These are phyloP conservation scores for Trametes villosa DNA, from an alignment of 768 basidiomycete genomes.

Conservation along the genomic window DNA sequence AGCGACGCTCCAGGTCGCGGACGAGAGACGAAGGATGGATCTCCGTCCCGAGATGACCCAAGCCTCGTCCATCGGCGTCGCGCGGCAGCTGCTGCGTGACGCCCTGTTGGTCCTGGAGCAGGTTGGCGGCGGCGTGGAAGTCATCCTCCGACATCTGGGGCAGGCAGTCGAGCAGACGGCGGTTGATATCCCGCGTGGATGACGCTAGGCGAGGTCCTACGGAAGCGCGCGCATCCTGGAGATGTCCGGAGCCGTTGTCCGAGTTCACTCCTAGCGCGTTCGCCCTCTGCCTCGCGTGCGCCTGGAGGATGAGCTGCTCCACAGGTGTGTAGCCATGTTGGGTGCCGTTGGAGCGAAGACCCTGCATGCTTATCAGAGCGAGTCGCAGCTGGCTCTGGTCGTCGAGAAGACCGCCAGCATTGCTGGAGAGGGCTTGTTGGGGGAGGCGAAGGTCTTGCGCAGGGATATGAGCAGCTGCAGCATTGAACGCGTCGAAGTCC, in stretches of 20 bases:
- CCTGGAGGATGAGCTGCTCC: conserved; percentile 70
- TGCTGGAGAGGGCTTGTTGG: not conserved
- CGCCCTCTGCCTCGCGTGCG: conserved; percentile 40
- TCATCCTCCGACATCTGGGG: conserved; percentile 41
- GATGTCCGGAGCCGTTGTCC: conserved; percentile 25
- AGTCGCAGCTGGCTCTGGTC: conserved; percentile 25
- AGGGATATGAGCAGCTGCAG: conserved; percentile 18
- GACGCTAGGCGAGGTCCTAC: not conserved
- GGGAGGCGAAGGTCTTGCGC: conserved; percentile 10
- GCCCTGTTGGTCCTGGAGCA: conserved; percentile 1
- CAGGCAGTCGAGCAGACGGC: conserved; percentile 26
- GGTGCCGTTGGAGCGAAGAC: conserved; percentile 33
- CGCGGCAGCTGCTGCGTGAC: not conserved
- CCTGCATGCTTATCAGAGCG: conserved; percentile 20
- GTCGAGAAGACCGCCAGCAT: not conserved
- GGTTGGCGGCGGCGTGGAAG: conserved; percentile 35
- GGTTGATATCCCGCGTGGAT: conserved; percentile 2
- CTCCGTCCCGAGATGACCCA: not conserved
- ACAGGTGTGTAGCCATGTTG: conserved; percentile 67
- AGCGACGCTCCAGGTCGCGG: conserved; percentile 13
- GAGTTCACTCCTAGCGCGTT: conserved; percentile 33
- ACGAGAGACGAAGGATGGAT: conserved; percentile 8
- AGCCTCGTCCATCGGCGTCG: not conserved
- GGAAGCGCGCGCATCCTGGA: not conserved
- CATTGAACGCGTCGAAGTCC: conserved; percentile 13